Base-by-base conservation (phyloP, 305 asterid genomes). In the Fraxinus floribunda region DNA sequence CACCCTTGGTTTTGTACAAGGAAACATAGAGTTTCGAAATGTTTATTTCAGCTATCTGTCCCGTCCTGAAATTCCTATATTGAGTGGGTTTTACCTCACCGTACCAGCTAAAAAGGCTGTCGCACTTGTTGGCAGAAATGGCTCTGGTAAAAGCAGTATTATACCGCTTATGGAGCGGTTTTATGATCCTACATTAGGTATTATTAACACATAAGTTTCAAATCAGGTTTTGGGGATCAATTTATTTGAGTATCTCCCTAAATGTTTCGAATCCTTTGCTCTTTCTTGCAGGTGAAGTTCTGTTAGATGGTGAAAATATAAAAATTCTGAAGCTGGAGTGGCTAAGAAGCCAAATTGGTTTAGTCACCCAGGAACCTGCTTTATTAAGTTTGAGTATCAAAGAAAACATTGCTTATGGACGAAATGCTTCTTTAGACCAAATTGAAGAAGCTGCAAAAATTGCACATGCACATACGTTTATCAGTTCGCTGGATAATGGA, bases 121-220 rank as follows among this genome's bases (percentile, higher is more conserved):
- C 26, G 99, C 99, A 82, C 99, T 97, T 85, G 98, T 97, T 84
- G 99, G 98, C 86, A 91, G 98, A 92, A 97, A 97, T 78, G 99
- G 99, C 76, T 97, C 99, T 57, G 99, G 99, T 15, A 97, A 97
- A 92, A 97, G 99, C 88, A 97, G 99, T 85, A 97, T 97, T 84
- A 97, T 97, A 81, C 99, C 99, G 44, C 98, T 97, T 71, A 97
- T 97, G 99, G 98, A 97, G 87, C 93, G 99, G 77, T 97, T 97
- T 92, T 97, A 97, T 84, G 98, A 97, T 88, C 99, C 99, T 88
- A 94, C 98, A 64, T 87, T 97, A 90, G 98, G 99, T 97, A 93
- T 79, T 83, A 66, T 75, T 41, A 18, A 78, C 57, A 20, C 29
- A 52, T 29, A 72, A 57, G 20, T 88, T 68, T 82, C 72, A 72